Evolutionary conservation across 495 filamentous ascomycete genomes (phyloP).

Genomic region (Rusavskia elegans): DNA sequence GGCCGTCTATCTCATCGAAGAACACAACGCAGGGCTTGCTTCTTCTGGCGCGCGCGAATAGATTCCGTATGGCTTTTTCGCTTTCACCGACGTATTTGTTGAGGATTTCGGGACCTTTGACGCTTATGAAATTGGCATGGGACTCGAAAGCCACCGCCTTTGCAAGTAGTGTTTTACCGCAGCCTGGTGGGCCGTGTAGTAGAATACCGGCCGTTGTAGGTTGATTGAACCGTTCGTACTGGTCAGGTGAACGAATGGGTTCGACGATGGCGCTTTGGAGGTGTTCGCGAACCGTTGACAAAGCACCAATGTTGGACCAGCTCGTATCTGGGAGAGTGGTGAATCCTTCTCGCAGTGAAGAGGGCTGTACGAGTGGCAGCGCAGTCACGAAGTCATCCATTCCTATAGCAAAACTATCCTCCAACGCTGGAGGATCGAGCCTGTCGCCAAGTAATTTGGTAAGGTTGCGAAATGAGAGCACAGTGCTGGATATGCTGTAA

Average conservation of each 20-base stretch:
- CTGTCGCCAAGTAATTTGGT: constrained; percentile 21
- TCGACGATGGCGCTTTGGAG: constrained; percentile 80
- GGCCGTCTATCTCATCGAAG: constrained; percentile 92
- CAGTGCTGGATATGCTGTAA: constrained; percentile 21
- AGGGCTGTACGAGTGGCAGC: constrained; percentile 76
- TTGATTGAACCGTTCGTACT: constrained; percentile 69
- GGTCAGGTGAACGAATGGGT: constrained; percentile 72
- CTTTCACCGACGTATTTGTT: constrained; percentile 96
- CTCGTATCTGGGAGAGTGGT: constrained; percentile 94
- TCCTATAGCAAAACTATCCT: constrained; percentile 20
- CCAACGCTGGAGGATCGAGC: constrained; percentile 32
- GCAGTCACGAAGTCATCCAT: constrained; percentile 60
- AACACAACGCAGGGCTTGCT: constrained; percentile 88
- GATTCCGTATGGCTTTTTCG: constrained; percentile 80
- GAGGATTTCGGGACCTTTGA: constrained; percentile 86
- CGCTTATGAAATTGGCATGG: constrained; percentile 92
- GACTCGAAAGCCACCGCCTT: constrained; percentile 95
- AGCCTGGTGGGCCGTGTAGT: constrained; percentile 93
- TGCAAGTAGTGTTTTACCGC: constrained; percentile 90
- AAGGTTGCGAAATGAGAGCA: constrained; percentile 36
- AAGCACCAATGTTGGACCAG: constrained; percentile 83
- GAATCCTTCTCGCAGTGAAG: constrained; percentile 89
- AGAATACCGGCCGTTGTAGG: constrained; percentile 80
- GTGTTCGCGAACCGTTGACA: constrained; percentile 62
- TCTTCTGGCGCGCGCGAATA: constrained; percentile 76